Base-by-base conservation (phyloP, 129 eudicot genomes). In the Helichrysum umbraculigerum region DNA sequence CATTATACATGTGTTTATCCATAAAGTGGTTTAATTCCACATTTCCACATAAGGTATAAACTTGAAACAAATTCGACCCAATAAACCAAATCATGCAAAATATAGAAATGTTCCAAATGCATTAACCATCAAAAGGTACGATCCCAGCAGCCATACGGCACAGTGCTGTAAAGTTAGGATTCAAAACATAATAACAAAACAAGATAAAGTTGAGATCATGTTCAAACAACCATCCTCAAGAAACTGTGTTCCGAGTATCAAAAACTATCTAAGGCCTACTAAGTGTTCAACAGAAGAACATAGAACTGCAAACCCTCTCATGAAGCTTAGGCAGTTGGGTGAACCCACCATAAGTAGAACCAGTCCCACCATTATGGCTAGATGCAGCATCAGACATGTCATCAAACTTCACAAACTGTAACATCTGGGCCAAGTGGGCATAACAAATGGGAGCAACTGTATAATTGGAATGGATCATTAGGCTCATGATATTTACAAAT, bases 401-500 rank as follows among this genome's bases (percentile, higher is more conserved):
- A 0, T 90, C 98, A 17, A 90, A 85, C 81, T 93, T 93, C 7
- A 88, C 83, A n/a, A 87, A 93, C 75, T 88, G 91, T 0, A 84
- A 76, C 90, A 93, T 70, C 78, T 93, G 98, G 0, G 82, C 98
- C 82, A 93, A 66, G 54, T 93, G 98, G 7, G 98, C 98, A 51
- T 91, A 85, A 65, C 96, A 91, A 2, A 91, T 78, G 0, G 92
- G 96, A 77, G 97, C 97, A 74, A 91, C 97, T 87, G 86, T 82
- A 73, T n/a, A 68, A 8, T 39, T 25, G 6, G n/a, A 50, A 15
- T 37, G 2, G 15, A 66, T 51, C 44, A 17, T 75, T 41, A 30
- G 10, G 41, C 15, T 63, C 19, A 9, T 63, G 42, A 71, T 52
- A 25, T 66, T 19, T 3, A 39, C 10, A 6, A 51, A 47, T 17